These are phyloP conservation scores for Pestalotiopsis fici DNA, from an alignment of 2,329 filamentous ascomycete genomes.

Conservation along the genomic window DNA sequence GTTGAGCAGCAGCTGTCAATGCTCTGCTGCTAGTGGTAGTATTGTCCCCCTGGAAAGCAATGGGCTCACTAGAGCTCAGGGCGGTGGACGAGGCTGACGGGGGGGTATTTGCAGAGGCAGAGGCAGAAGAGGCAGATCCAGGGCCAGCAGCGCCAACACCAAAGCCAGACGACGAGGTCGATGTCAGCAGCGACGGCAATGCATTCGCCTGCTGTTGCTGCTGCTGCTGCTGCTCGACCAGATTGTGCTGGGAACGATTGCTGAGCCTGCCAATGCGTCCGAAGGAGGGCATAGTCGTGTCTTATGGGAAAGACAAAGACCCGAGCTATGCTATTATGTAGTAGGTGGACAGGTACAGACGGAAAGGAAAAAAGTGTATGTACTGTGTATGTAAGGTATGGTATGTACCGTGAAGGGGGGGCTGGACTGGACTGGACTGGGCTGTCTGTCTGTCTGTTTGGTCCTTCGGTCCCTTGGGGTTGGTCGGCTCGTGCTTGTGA, in stretches of 20 bases:
- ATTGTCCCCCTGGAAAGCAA: slow-evolving; percentile 25
- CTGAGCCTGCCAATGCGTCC: slow-evolving; percentile 27
- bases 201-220: slow-evolving; percentile 33
- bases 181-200: slow-evolving; percentile 26
- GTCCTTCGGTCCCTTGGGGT: background rate
- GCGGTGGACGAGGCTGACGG: slow-evolving; percentile 49
- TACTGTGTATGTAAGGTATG: background rate
- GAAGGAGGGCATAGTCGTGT: slow-evolving; percentile 15
- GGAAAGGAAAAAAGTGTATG: background rate
- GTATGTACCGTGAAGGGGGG: background rate
- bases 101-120: slow-evolving; percentile 30
- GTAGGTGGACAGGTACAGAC: background rate
- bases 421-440: background rate
- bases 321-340: background rate
- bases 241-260: slow-evolving; percentile 58
- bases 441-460: background rate
- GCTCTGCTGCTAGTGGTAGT: background rate
- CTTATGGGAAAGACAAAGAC: slow-evolving; percentile 3
- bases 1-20: background rate
- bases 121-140: slow-evolving; percentile 14
- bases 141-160: slow-evolving; percentile 12
- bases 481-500: background rate
- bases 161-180: slow-evolving; percentile 11
- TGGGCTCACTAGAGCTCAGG: slow-evolving; percentile 48
- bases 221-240: slow-evolving; percentile 43